A percentile compares a stretch with the other conserved stretches of the same genome.
These are phyloP conservation scores for Arthroderma sp. DNA, from an alignment of 2,329 filamentous ascomycete species.

Conservation along the genomic window DNA sequence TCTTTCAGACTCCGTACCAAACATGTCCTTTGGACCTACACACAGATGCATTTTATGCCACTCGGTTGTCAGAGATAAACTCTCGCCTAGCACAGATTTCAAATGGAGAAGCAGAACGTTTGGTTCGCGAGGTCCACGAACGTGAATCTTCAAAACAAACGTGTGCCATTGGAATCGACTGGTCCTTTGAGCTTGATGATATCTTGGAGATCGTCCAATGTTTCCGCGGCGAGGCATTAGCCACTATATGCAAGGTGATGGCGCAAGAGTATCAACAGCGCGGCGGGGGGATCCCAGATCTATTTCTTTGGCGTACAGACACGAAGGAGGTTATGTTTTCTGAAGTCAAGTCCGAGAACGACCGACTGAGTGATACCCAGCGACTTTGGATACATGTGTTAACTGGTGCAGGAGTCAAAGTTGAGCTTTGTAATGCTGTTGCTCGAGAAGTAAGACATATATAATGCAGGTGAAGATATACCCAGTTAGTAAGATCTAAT, in stretches of 20 bases:
- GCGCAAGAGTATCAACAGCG: constrained; percentile 85
- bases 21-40: constrained; percentile 86
- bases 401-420: constrained; percentile 66
- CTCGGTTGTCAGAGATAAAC: constrained; percentile 80
- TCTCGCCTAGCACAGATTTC: constrained; percentile 71
- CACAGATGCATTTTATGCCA: constrained; percentile 81
- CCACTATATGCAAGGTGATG: constrained; percentile 80
- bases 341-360: constrained; percentile 75
- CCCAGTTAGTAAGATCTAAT: neutral
- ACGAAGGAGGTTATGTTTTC: constrained; percentile 58
- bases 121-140: constrained; percentile 57
- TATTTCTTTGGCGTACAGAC: constrained; percentile 67
- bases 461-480: neutral
- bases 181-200: constrained; percentile 71
- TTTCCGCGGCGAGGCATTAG: constrained; percentile 69
- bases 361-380: constrained; percentile 90
- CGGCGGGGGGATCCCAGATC: constrained; percentile 78
- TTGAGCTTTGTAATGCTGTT: constrained; percentile 63
- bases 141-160: constrained; percentile 58
- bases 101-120: constrained; percentile 58
- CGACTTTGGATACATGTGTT: constrained; percentile 94
- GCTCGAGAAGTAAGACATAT: constrained; percentile 39
- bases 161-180: constrained; percentile 82
- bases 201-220: constrained; percentile 64
- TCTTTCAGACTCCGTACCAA: constrained; percentile 93